Evolutionary conservation across 2,329 filamentous ascomycete genomes (phyloP), one percentile per base, ranked within the genome.

Genomic region (Epicoccum nigrum): DNA sequence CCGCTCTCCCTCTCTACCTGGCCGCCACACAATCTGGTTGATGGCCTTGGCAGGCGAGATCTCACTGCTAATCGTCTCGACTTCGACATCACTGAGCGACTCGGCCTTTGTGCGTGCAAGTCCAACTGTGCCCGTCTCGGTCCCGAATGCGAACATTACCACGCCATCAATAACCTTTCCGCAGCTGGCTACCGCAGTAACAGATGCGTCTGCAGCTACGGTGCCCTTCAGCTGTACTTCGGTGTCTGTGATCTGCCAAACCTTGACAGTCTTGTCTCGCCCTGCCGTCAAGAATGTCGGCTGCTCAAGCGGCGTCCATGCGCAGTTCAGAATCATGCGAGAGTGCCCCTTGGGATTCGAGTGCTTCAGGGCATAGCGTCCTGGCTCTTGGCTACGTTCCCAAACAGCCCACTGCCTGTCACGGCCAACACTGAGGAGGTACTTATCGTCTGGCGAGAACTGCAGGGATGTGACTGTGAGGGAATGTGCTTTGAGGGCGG

Each of bases 391-490:
- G 27, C 75, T 75, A 31, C 85, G 79, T 62, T 83, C 76, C 70
- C 93, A 99, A 1, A 97, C 78, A 0, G 86, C 87, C 92, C 93
- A 99, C 73, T 96, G 90, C 11, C 94, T 81, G 73, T 99, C 94
- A 53, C 94, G 81, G 2, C 94, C 93, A 1, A 97, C 93, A 56
- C 91, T 97, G 2, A 99, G 80, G 13, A 99, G 80, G 54, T 85
- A 86, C 8, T 71, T 71, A 69, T 94, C 90, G 62, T 93, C 87
- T 0, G 74, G 67, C 0, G 89, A 92, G 76, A 97, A 99, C 7
- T 86, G 81, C 28, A 99, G 77, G 13, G 89, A 82, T 0, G 92
- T 93, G 19, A 92, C 88, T 0, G 94, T 99, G 45, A 97, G 80
- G 0, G 88, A 86, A 74, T 99, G 94, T 1, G 89, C 88, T n/a